Base-by-base conservation (phyloP, 2,329 filamentous ascomycete genomes). In the Aspergillus amoenus region DNA sequence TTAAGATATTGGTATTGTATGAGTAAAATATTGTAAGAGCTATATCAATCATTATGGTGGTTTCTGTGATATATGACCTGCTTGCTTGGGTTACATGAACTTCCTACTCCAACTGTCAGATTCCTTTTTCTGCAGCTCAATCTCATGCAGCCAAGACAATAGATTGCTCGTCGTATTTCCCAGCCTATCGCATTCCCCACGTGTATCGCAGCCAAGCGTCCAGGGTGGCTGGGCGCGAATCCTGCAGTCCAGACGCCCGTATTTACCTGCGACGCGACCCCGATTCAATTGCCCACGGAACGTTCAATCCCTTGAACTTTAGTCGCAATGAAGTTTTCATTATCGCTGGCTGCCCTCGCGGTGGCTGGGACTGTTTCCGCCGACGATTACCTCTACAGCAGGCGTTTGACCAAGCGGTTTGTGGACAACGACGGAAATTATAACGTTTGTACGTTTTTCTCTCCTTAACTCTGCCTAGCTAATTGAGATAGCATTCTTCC, bases 361-460 rank as follows among this genome's bases (percentile, higher is more conserved):
- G 15, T 40, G 15, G 42, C 32, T 11, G 22, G 51, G 3, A 53
- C 15, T 15, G 51, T n/a, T 15, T 18, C 27, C 15, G 51, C 51
- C 13, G 51, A 53, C n/a, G 51, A 53, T 21, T 53, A 46, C 41
- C 51, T 53, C 32, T 53, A 53, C 42, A 53, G 51, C 41, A 53
- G 27, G 8, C 51, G 51, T 4, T 32, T 53, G 3, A 11, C 51
- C 18, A 53, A 40, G 42, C 41, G 51, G 5, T 53, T 53, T 18
- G 41, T 53, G 3, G 51, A 53, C n/a, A 32, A 53, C 4, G 51
- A 53, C 12, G 51, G 51, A 3, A 22, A 53, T 34, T 53, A 53
- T n/a, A 53, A 53, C 32, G 32, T 53, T 11, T 53, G 49, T 52
- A 21, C 21, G 21, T 21, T 21, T 21, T 21, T 21, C 21, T 4